Evolutionary conservation across 148 eudicot genomes (phyloP), one percentile per base, ranked within the genome.

Genomic region (Euryodendron excelsum): DNA sequence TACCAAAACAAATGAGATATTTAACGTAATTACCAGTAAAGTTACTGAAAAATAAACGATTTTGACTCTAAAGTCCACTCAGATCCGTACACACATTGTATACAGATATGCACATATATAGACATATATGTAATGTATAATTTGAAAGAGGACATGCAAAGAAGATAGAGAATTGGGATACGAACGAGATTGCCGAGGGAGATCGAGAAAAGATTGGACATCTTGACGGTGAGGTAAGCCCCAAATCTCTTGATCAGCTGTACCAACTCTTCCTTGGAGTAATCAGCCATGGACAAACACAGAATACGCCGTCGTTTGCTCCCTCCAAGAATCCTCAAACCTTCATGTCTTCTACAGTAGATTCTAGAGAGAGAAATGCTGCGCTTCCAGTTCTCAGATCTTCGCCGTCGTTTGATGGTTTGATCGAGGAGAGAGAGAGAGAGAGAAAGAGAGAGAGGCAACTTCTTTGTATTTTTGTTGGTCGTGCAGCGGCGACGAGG

Each of bases 241-340:
- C 91, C 84, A 25, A 91, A 48, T 65, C 90, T 89, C 88, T 86
- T 93, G 81, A 93, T 77, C 41, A 91, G 86, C 84, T 88, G 91
- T 23, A 88, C 44, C 36, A 93, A 76, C 55, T 90, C 90, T 28
- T 89, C 90, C 87, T 87, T 93, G 28, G 93, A 86, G 73, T 81
- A 45, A 68, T 91, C 90, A 36, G 89, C 92, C 96, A 91, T 91
- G 69, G 75, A 81, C 18, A 74, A 39, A 36, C 71, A 0, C 52
- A 25, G 5, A 31, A 45, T 25, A 63, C 23, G 34, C 15, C 30
- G 72, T n/a, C 62, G 31, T 39, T 39, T 39, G 44, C 44, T 39
- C 44, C 7, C 44, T 39, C 15, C 25, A 0, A 65, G 3, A 39
- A 65, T 34, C 69, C 44, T 65, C 69, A 65, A 65, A 34, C 14